Base-by-base conservation (phyloP, 2,329 filamentous ascomycete species). In the Emmonsiellopsis sp. region DNA sequence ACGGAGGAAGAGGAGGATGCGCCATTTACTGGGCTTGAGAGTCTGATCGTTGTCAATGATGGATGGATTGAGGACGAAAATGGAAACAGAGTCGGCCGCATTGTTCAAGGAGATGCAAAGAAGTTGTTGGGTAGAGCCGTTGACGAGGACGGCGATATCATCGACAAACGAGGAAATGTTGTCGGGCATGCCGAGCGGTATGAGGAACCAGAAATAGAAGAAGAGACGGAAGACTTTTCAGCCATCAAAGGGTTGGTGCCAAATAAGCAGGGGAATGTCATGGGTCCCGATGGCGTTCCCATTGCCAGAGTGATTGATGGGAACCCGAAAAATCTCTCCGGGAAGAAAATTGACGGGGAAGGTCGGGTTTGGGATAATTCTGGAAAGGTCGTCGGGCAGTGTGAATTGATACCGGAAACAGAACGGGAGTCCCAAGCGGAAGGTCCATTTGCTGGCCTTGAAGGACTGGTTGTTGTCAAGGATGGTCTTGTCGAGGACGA, bases 401-500 rank as follows among this genome's bases (percentile, higher is more conserved):
- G 78, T 56, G 78, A 82, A 61, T 71, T 81, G 33, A 80, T 82
- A 42, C 79, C 79, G 7, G 73, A 79, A 51, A 74, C 77, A 52
- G 77, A 82, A 65, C 76, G 76, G 45, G 77, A 81, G 56, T 72
- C 70, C 55, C 76, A 75, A 58, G 69, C 76, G 17, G 79, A 82
- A 62, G 79, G 79, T 32, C 76, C 77, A 8, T 83, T 83, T 58
- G 77, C 78, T 40, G 80, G 80, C 51, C 73, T 78, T 39, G 78
- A 82, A 52, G 77, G 75, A 54, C 73, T 81, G 2, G 69, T 75
- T 49, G 78, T 83, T 14, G 77, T 76, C 65, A 79, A 80, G 62
- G 78, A 80, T 53, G 80, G 79, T 52, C 75, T 77, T 44, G 78
- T 82, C 53, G 76, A 95, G 76, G 78, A 95, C 81, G 68, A 85